Base-by-base conservation (phyloP, 768 basidiomycete species). In the Agaricus subrufescens region DNA sequence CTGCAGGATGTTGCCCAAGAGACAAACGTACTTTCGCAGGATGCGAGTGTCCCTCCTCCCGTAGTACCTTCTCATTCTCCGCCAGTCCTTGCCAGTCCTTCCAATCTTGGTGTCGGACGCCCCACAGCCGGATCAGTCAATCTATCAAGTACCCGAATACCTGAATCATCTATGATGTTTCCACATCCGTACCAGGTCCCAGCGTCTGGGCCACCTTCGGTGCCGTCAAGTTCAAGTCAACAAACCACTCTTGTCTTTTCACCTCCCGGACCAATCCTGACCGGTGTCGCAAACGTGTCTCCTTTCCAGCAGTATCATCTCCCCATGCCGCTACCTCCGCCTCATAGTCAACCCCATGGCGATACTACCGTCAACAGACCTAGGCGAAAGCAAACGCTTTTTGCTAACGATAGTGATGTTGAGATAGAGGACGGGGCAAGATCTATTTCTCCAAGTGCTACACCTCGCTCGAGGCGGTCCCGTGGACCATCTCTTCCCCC, bases 401-500 rank as follows among this genome's bases (percentile, higher is more conserved):
- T 61, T 9, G 29, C 51, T 38, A 55, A 55, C 25, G 56, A 55
- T 46, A 57, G 48, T 8, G 64, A 65, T 23, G 59, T 38, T 12
- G 50, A 59, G 19, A 25, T 12, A 15, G 58, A 63, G 9, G 60
- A 60, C 29, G 63, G 63, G 3, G 52, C 48, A 27, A 49, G 40
- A 42, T 45, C 43, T 23, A 69, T 68, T 56, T 65, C 71, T 30
- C 70, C 62, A 50, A 65, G 63, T 39, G 64, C 60, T 44, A 70
- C 69, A 27, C 68, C 70, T 30, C 64, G 66, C 29, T 73, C 76
- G 46, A 79, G 75, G 62, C 66, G 59, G n/a, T 65, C 67, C 25
- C 73, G 80, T 19, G 75, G 72, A 38, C 77, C 80, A 2, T 79
- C 82, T 7, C 71, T 79, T 6, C 82, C 84, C 14, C 76, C 73